Evolutionary conservation across 305 asterid species (phyloP).

Genomic region (Fraxinus dipetala): DNA sequence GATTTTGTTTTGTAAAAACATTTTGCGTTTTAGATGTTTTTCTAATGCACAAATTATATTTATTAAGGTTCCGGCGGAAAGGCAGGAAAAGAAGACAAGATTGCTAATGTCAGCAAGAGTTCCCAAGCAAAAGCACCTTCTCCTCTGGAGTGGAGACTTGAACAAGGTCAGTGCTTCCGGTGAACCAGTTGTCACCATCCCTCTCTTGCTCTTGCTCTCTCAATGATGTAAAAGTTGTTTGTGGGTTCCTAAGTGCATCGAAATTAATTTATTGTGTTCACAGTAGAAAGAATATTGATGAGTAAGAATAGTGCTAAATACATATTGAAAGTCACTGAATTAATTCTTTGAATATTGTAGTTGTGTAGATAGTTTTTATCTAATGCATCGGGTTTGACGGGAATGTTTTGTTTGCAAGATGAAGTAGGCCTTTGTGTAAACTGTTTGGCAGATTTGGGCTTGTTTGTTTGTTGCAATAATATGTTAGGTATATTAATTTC

Average conservation of each 20-base stretch:
- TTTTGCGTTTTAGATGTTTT: neutral
- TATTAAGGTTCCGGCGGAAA: conserved; percentile 36
- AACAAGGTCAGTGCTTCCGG: conserved; percentile 45
- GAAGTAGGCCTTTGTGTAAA: neutral
- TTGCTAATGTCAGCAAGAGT: conserved; percentile 48
- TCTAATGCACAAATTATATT: conserved; percentile 17
- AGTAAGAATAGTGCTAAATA: neutral
- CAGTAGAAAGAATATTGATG: neutral
- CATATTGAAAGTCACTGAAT: neutral
- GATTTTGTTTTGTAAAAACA: conserved; percentile 3
- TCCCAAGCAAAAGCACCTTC: conserved; percentile 44
- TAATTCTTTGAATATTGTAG: neutral
- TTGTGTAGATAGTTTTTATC: neutral
- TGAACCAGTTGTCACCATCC: conserved; percentile 1
- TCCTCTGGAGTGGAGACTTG: conserved; percentile 50
- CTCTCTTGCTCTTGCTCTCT: neutral
- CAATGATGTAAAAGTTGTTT: neutral
- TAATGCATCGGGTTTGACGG: neutral
- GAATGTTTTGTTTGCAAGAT: conserved; percentile 13
- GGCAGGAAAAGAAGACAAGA: conserved; percentile 59
- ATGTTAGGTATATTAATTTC: neutral
- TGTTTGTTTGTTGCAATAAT: conserved; percentile 9
- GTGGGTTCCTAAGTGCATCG: neutral
- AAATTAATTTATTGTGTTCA: neutral
- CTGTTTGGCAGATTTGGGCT: conserved; percentile 5